Conservation (phyloP, 1,139 yeast genomes). For the Candida sanyaensis region DNA sequence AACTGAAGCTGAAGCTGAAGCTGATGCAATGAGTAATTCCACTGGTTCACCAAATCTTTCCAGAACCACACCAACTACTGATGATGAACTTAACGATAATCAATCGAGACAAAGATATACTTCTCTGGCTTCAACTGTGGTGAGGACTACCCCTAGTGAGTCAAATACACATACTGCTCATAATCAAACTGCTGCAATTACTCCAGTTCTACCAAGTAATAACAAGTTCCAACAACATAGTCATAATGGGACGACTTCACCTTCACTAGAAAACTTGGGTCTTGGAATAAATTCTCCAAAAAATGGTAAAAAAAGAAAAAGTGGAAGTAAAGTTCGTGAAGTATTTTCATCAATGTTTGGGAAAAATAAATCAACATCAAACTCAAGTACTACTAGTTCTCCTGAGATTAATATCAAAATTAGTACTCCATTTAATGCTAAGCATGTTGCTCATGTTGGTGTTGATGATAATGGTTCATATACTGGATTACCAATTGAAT, state of each 20-base stretch:
- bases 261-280: constrained; percentile 30
- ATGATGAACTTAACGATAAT: neutral
- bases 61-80: constrained; percentile 20
- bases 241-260: constrained; percentile 12
- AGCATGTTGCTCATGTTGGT: constrained; percentile 93
- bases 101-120: neutral
- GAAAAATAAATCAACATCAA: constrained; percentile 23
- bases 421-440: constrained; percentile 86
- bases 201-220: constrained; percentile 29
- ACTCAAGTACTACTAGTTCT: constrained; percentile 16
- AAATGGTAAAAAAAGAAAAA: constrained; percentile 30
- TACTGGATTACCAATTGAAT: constrained; percentile 88
- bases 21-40: constrained; percentile 9
- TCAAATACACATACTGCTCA: constrained; percentile 15
- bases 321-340: constrained; percentile 41
- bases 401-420: constrained; percentile 57
- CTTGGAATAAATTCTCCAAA: constrained; percentile 21
- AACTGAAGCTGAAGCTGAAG: constrained; percentile 18
- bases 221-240: constrained; percentile 6
- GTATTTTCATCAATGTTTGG: constrained; percentile 46
- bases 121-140: neutral
- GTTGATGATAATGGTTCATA: constrained; percentile 86
- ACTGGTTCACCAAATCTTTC: constrained; percentile 18
- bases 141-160: constrained; percentile 2
- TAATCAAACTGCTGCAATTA: constrained; percentile 36